These are phyloP conservation scores for Boletus rex-veris DNA, from an alignment of 768 basidiomycete genomes.

Conservation along the genomic window DNA sequence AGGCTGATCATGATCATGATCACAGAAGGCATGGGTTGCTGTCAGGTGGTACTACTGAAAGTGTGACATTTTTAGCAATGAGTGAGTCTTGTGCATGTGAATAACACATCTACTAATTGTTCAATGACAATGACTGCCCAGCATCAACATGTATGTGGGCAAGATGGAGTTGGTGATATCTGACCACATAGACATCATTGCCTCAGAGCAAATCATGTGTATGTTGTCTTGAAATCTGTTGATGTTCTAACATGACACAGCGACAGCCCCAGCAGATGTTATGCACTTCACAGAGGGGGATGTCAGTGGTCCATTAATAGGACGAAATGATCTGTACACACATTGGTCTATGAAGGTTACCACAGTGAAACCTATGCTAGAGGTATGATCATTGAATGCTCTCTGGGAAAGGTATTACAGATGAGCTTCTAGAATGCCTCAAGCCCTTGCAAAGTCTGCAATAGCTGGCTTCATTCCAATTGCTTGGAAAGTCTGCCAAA, in stretches of 20 bases:
- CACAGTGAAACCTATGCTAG: neutral
- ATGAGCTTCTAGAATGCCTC: neutral
- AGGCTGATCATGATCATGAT: neutral
- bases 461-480: neutral
- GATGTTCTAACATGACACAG: too few species aligned
- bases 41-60: neutral
- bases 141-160: neutral
- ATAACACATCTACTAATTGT: too few species aligned
- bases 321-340: neutral
- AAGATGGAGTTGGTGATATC: neutral
- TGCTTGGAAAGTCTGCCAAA: neutral
- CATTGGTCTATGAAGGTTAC: neutral
- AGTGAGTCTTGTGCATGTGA: neutral
- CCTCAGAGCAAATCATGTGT: slow-evolving; percentile 1
- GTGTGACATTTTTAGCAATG: neutral
- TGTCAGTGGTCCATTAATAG: neutral
- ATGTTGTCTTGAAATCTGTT: neutral
- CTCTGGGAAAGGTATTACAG: too few species aligned
- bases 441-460: neutral
- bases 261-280: neutral
- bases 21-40: neutral
- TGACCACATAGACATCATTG: neutral
- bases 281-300: neutral
- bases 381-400: neutral
- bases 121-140: too few species aligned